A percentile compares a stretch with the other conserved stretches of the same genome.
Evolutionary conservation across 768 basidiomycete genomes (phyloP).

Genomic region (Gymnopilus dilepis): DNA sequence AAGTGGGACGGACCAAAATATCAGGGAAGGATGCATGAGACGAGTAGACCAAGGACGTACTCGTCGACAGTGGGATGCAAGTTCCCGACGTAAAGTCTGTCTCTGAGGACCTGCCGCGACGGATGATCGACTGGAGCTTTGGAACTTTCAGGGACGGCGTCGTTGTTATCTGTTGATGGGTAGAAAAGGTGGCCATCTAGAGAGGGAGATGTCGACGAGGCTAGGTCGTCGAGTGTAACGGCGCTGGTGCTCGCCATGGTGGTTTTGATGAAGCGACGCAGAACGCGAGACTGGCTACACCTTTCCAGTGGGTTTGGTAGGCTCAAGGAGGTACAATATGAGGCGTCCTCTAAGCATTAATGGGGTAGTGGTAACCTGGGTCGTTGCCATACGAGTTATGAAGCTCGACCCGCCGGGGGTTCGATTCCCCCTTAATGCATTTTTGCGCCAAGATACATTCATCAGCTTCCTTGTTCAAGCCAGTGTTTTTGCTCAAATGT

Average conservation of each 20-base stretch:
- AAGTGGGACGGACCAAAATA: not conserved
- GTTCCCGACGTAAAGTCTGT: slow-evolving; percentile 91
- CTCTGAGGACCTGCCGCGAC: slow-evolving; percentile 53
- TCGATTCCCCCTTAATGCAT: slow-evolving; percentile 88
- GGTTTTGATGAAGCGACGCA: not conserved
- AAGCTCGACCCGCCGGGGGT: slow-evolving; percentile 82
- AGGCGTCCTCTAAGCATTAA: no score
- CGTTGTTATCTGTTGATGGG: slow-evolving; percentile 15
- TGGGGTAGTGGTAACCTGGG: slow-evolving; percentile 26
- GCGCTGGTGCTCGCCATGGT: slow-evolving; percentile 27
- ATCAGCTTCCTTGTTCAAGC: no score
- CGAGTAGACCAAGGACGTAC: slow-evolving; percentile 44
- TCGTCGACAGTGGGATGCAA: slow-evolving; percentile 87
- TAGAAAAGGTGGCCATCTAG: slow-evolving; percentile 27
- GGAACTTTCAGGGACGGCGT: not conserved
- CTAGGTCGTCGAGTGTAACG: slow-evolving; percentile 27
- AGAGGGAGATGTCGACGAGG: slow-evolving; percentile 3
- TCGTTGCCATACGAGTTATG: slow-evolving; percentile 24
- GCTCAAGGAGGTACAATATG: no score
- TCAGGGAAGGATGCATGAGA: not conserved
- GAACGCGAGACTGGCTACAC: not conserved
- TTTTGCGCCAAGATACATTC: no score
- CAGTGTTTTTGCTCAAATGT: no score
- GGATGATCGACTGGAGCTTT: slow-evolving; percentile 15
- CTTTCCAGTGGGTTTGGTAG: no score